These are phyloP conservation scores for Lactifluus echinatus DNA, from an alignment of 768 basidiomycete species.

Conservation along the genomic window DNA sequence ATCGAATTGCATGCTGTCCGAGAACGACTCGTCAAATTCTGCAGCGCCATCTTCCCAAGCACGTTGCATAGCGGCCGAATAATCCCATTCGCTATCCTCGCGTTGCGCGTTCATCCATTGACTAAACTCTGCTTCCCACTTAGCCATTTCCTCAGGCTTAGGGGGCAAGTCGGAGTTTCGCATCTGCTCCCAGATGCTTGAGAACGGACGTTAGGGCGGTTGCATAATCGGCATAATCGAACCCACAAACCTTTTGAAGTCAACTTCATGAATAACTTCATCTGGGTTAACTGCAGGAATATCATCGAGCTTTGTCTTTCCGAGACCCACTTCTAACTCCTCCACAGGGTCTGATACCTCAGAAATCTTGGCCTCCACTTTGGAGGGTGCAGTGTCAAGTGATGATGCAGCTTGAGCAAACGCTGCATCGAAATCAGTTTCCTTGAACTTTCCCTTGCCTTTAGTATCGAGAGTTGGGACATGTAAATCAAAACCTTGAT, in stretches of 20 bases:
- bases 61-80: conserved; percentile 49
- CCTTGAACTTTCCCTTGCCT: conserved; percentile 73
- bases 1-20: conserved; percentile 43
- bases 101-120: conserved; percentile 64
- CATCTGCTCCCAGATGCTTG: conserved; percentile 55
- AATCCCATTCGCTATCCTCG: conserved; percentile 46
- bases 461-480: conserved; percentile 27
- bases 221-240: not conserved
- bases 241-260: conserved; percentile 46
- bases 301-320: conserved; percentile 24
- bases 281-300: conserved; percentile 7
- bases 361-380: conserved; percentile 29
- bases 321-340: conserved; percentile 37
- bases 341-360: conserved; percentile 31
- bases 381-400: conserved; percentile 32
- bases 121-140: conserved; percentile 80
- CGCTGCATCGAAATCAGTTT: conserved; percentile 79
- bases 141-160: conserved; percentile 53
- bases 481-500: conserved; percentile 19
- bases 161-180: conserved; percentile 51
- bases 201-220: not conserved
- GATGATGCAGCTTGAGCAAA: conserved; percentile 62
- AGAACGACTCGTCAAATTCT: conserved; percentile 27
- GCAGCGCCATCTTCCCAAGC: conserved; percentile 39
- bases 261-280: conserved; percentile 24